phyloP scores from a whole-genome alignment of 768 basidiomycete species.

The Phanerochaete carnosa region DNA sequence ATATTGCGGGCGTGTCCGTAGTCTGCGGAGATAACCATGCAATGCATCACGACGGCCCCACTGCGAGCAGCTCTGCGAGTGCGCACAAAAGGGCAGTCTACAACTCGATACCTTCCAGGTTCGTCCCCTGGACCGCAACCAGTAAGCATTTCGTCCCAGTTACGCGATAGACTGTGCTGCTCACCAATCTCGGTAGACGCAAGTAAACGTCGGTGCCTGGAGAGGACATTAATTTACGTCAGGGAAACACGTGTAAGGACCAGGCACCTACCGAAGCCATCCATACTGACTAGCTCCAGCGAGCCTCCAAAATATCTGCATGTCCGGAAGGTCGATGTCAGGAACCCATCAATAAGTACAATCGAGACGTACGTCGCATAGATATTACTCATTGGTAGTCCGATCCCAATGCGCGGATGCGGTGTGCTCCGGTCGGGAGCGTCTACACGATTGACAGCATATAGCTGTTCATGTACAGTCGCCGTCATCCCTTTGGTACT shows the following conservation, averaged over 20 bases:
- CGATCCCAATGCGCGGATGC: constrained; percentile 74
- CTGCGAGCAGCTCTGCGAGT: background rate
- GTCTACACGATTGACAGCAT: constrained; percentile 28
- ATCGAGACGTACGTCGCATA: constrained; percentile 63
- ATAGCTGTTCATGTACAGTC: constrained; percentile 79
- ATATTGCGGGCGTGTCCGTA: background rate
- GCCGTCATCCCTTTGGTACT: constrained; percentile 65
- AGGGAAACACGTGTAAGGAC: background rate
- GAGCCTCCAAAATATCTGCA: constrained; percentile 80
- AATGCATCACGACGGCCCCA: background rate
- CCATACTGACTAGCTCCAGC: constrained; percentile 71
- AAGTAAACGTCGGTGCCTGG: constrained; percentile 82
- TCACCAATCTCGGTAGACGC: constrained; percentile 74
- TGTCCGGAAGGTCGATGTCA: background rate
- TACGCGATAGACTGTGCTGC: background rate
- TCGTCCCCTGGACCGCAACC: constrained; percentile 59
- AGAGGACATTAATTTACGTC: background rate
- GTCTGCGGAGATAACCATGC: background rate
- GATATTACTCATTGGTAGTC: constrained; percentile 87
- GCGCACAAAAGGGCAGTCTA: constrained; percentile 23
- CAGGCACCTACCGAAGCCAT: constrained; percentile 70
- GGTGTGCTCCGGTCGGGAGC: constrained; percentile 46
- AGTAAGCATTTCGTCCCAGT: background rate
- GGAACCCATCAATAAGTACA: background rate
- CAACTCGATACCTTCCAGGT: constrained; percentile 80